A percentile compares a stretch with the other conserved stretches of the same genome.
These are phyloP conservation scores for Fonsecaea pugnacius DNA, from an alignment of 2,329 filamentous ascomycete genomes.

Conservation along the genomic window DNA sequence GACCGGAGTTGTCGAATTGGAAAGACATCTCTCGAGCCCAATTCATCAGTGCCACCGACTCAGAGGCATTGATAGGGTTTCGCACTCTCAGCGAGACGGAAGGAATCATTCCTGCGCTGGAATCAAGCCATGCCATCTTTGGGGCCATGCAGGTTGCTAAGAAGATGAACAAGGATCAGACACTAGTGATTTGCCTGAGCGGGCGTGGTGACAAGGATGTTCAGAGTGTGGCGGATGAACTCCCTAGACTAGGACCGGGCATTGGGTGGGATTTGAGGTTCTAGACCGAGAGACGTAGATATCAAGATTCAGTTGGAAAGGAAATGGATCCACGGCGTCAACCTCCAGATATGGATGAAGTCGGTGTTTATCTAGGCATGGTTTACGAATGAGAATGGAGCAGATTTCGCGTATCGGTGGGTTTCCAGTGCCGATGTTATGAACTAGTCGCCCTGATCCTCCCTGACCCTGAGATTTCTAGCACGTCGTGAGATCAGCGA, in stretches of 20 bases:
- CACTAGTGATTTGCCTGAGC: conserved; percentile 91
- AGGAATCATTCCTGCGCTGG: conserved; percentile 94
- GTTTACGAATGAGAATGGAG: neutral
- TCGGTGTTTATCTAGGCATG: neutral
- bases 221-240: conserved; percentile 92
- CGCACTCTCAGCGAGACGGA: conserved; percentile 81
- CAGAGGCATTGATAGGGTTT: conserved; percentile 87
- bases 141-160: conserved; percentile 89
- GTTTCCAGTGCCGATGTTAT: neutral
- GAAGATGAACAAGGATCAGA: conserved; percentile 80
- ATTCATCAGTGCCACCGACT: conserved; percentile 90
- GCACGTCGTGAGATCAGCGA: too few relatives aligned
- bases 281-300: conserved; percentile 39
- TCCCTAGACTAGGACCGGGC: conserved; percentile 83
- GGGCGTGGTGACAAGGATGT: conserved; percentile 98
- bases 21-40: conserved; percentile 86
- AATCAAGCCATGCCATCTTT: conserved; percentile 89
- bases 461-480: too few relatives aligned
- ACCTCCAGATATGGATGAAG: neutral
- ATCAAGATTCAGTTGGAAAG: neutral
- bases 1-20: conserved; percentile 88
- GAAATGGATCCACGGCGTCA: neutral
- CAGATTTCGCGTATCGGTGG: neutral
- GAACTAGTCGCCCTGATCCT: too few relatives aligned
- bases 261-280: conserved; percentile 75